Conservation (phyloP, 2,329 filamentous ascomycete genomes). For the Dothistroma septosporum region DNA sequence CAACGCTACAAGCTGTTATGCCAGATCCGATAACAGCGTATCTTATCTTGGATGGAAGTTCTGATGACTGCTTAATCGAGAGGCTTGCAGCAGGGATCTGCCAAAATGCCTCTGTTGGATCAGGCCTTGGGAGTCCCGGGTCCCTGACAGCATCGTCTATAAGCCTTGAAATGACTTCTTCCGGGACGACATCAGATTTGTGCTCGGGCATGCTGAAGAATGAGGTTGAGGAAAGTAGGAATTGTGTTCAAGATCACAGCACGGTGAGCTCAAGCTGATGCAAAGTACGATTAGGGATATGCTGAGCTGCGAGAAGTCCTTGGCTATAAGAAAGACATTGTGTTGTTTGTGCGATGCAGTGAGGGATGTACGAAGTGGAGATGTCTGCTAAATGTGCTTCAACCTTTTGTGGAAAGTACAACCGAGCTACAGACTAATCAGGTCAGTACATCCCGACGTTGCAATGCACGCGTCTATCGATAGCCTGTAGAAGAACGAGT, state of each 20-base stretch:
- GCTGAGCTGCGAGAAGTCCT: too few relatives aligned
- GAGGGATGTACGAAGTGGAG: not conserved
- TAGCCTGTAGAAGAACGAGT: too few relatives aligned
- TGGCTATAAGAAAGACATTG: not conserved
- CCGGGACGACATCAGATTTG: not conserved
- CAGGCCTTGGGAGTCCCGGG: conserved; percentile 14
- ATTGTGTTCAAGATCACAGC: not conserved
- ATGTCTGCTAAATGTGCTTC: not conserved
- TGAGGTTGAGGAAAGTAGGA: not conserved
- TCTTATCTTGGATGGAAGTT: conserved; percentile 10
- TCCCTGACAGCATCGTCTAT: conserved; percentile 15
- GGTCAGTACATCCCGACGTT: too few relatives aligned
- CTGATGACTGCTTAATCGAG: conserved; percentile 8
- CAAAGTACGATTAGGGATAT: not conserved
- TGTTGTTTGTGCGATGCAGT: not conserved
- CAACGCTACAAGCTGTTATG: conserved; percentile 20
- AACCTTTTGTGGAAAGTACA: not conserved
- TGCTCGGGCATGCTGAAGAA: not conserved
- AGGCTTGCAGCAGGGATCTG: conserved; percentile 11
- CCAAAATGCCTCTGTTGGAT: conserved; percentile 22
- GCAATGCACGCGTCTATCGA: too few relatives aligned
- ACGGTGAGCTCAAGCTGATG: not conserved
- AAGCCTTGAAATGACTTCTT: conserved; percentile 10
- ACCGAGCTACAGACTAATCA: not conserved
- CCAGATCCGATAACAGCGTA: conserved; percentile 23